These are phyloP conservation scores for Scopulariopsis brevicaulis DNA, from an alignment of 2,329 filamentous ascomycete species.

Conservation along the genomic window DNA sequence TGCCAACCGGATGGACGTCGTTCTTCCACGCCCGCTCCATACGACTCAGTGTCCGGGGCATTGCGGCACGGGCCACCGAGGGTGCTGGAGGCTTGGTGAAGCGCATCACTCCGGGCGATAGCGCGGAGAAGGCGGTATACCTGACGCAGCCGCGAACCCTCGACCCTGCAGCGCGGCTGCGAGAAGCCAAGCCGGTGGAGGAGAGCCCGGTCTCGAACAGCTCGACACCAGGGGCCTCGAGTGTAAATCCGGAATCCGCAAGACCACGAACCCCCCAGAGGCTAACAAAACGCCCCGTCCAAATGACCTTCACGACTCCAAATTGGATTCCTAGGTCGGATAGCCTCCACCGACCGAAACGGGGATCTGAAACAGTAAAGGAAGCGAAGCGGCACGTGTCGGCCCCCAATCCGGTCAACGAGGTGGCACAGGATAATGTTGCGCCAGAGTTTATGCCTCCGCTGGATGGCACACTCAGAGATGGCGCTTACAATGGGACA, in stretches of 20 bases:
- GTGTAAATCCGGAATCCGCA: slow-evolving; percentile 9
- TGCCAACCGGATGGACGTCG: slow-evolving; percentile 33
- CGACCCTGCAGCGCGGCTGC: background rate
- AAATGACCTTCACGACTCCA: slow-evolving; percentile 47
- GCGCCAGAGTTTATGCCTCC: slow-evolving; percentile 8
- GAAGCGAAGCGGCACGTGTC: slow-evolving; percentile 36
- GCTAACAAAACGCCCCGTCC: slow-evolving; percentile 39
- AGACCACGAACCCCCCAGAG: slow-evolving; percentile 29
- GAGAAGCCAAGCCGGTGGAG: background rate
- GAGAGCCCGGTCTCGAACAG: background rate
- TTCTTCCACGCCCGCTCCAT: slow-evolving; percentile 39
- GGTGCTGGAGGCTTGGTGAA: slow-evolving; percentile 13
- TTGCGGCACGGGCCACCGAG: slow-evolving; percentile 15
- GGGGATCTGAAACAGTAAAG: slow-evolving; percentile 16
- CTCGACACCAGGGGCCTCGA: slow-evolving; percentile 3
- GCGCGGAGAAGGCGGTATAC: background rate
- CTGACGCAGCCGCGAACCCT: background rate
- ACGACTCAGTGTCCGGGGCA: slow-evolving; percentile 14
- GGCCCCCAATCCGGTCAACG: slow-evolving; percentile 25
- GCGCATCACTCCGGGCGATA: slow-evolving; percentile 13
- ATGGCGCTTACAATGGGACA: slow-evolving; percentile 10
- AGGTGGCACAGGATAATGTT: slow-evolving; percentile 10
- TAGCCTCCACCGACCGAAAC: slow-evolving; percentile 45
- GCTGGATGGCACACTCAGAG: slow-evolving; percentile 9
- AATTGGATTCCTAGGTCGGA: slow-evolving; percentile 45